phyloP scores from a whole-genome alignment of 2,329 filamentous ascomycete species.

The Sarocladium strictum region DNA sequence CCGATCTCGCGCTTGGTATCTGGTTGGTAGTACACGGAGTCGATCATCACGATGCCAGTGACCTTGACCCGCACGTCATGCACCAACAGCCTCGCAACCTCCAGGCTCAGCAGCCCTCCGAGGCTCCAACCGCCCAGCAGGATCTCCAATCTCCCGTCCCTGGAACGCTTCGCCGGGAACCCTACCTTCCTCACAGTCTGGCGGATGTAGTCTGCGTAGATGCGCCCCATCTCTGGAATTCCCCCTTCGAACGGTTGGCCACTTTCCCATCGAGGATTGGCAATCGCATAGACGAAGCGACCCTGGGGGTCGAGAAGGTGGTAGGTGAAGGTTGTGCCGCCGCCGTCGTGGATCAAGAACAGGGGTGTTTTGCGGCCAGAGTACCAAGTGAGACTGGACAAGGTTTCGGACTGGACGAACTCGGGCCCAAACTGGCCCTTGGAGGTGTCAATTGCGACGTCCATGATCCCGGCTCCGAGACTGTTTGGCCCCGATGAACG shows the following conservation, averaged over 20 bases:
- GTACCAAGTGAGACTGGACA: neutral
- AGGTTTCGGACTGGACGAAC: conserved; percentile 1
- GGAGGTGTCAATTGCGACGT: neutral
- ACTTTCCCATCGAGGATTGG: conserved; percentile 46
- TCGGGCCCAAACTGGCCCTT: neutral
- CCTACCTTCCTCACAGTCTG: conserved; percentile 23
- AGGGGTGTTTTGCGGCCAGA: conserved; percentile 4
- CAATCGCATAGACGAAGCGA: conserved; percentile 47
- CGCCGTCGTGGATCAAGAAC: conserved; percentile 54
- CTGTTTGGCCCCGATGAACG: no score
- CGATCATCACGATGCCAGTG: conserved; percentile 46
- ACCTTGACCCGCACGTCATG: conserved; percentile 32
- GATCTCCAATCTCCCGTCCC: conserved; percentile 28
- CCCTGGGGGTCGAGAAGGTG: conserved; percentile 43
- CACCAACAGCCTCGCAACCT: conserved; percentile 40
- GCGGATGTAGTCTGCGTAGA: conserved; percentile 43
- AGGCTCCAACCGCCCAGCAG: conserved; percentile 52
- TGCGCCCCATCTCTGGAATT: conserved; percentile 46
- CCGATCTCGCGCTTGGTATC: conserved; percentile 11
- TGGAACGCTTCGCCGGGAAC: conserved; percentile 22
- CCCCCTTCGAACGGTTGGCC: conserved; percentile 44
- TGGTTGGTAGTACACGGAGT: conserved; percentile 36
- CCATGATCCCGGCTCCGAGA: neutral
- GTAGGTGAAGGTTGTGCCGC: conserved; percentile 54
- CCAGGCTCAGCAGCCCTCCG: conserved; percentile 45